Base-by-base conservation (phyloP, 106 monocot species). In the Phalaenopsis equestris region DNA sequence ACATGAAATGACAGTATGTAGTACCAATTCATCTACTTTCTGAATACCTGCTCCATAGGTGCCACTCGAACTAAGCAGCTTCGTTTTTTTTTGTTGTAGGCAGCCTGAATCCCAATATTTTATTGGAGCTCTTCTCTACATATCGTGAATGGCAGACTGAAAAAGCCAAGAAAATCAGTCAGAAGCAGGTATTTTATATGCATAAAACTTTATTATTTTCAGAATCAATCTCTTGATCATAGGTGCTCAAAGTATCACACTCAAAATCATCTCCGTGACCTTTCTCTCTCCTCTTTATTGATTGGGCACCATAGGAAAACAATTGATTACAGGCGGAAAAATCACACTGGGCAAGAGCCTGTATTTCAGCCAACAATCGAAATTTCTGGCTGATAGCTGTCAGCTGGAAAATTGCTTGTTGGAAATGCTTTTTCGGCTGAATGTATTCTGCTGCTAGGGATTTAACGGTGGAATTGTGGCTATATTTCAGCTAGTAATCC, bases 81-180 rank as follows among this genome's bases (percentile, higher is more conserved):
- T 52, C 10, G 14, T 11, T 9, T 23, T 57, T 73, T 75, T 56
- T 46, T 78, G 76, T 5, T 81, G n/a, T 82, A 96, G 96, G 91
- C 80, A 82, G 79, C 41, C 81, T 96, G 81, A 87, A 93, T 83
- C 91, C 93, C 21, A 90, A 91, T 42, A 83, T 96, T 72, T 77
- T 96, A 17, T 82, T 88, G 72, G 96, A 92, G 80, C 91, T 96
- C 67, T 96, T 96, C 75, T 91, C 91, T 19, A 84, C 91, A 79
- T 96, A 96, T 84, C 87, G 91, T 56, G 92, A 94, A 79, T 97
- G 94, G 96, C 92, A 94, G 72, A 94, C 92, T 84, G 89, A 85
- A 79, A 87, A 89, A 83, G 84, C 89, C 81, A 92, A 88, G 72
- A 82, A 79, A 48, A 92, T 97, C 37, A 92, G 87, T 84, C 83